These are phyloP conservation scores for Exophiala sideris DNA, from an alignment of 2,329 filamentous ascomycete genomes.

Conservation along the genomic window DNA sequence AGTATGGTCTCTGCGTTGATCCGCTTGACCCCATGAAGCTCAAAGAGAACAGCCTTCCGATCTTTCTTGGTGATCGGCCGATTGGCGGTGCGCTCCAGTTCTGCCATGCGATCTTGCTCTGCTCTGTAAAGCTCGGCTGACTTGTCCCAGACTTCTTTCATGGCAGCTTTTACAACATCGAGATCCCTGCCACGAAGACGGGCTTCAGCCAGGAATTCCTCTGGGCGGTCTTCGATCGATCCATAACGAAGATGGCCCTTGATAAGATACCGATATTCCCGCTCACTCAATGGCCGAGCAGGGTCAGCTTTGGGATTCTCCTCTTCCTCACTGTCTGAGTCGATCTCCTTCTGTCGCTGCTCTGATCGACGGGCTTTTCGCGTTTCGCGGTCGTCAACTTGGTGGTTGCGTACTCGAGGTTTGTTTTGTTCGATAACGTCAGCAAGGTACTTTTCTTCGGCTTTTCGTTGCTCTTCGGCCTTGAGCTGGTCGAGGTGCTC, in stretches of 20 bases:
- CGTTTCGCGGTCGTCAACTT: slow-evolving; percentile 55
- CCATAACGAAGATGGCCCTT: slow-evolving; percentile 88
- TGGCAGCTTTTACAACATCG: slow-evolving; percentile 70
- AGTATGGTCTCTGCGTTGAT: slow-evolving; percentile 94
- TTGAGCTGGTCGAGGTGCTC: slow-evolving; percentile 88
- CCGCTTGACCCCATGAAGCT: slow-evolving; percentile 88
- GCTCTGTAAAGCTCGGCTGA: slow-evolving; percentile 69
- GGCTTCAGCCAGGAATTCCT: slow-evolving; percentile 84
- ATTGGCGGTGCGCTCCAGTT: slow-evolving; percentile 66
- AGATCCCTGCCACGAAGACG: slow-evolving; percentile 78
- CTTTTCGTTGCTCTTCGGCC: slow-evolving; percentile 78
- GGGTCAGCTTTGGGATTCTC: slow-evolving; percentile 67
- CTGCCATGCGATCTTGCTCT: slow-evolving; percentile 61
- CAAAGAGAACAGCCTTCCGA: slow-evolving; percentile 92
- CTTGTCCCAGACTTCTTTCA: slow-evolving; percentile 74
- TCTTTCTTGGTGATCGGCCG: slow-evolving; percentile 93
- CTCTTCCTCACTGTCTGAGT: slow-evolving; percentile 70
- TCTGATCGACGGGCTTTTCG: slow-evolving; percentile 65
- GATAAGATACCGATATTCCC: slow-evolving; percentile 88
- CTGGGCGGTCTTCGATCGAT: slow-evolving; percentile 79
- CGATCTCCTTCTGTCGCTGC: slow-evolving; percentile 62
- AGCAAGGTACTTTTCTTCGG: slow-evolving; percentile 77
- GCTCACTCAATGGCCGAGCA: slow-evolving; percentile 82
- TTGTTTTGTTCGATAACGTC: slow-evolving; percentile 81
- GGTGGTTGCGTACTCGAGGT: slow-evolving; percentile 69